Evolutionary conservation across 345 rosid species (phyloP).

Genomic region (Aurinia saxatilis): DNA sequence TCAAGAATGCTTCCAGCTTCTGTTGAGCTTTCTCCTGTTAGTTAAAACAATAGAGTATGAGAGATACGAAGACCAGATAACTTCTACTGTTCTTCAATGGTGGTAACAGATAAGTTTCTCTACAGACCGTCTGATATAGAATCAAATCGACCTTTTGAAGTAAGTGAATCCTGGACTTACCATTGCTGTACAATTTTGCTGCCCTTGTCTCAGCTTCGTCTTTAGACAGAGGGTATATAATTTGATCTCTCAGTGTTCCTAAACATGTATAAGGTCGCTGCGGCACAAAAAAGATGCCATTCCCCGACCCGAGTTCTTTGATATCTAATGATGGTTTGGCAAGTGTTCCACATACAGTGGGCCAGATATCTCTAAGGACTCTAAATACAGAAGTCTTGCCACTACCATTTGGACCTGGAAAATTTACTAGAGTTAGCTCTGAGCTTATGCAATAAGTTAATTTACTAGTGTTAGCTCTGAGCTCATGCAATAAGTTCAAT

Average conservation of each 20-base stretch:
- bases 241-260: slow-evolving; percentile 98
- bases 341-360: slow-evolving; percentile 76
- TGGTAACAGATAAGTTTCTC: background rate
- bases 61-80: background rate
- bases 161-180: slow-evolving; percentile 35
- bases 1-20: slow-evolving; percentile 46
- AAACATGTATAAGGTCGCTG: slow-evolving; percentile 94
- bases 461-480: slow-evolving; percentile 27
- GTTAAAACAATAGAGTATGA: background rate
- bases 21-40: slow-evolving; percentile 38
- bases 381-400: slow-evolving; percentile 97
- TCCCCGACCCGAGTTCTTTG: slow-evolving; percentile 50
- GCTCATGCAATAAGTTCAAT: slow-evolving; percentile 8
- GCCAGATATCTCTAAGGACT: slow-evolving; percentile 94
- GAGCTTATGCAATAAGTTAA: slow-evolving; percentile 12
- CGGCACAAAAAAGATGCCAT: slow-evolving; percentile 85
- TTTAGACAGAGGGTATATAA: slow-evolving; percentile 86
- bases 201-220: slow-evolving; percentile 68
- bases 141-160: background rate
- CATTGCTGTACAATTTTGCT: slow-evolving; percentile 41
- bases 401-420: slow-evolving; percentile 95
- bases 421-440: slow-evolving; percentile 21
- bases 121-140: background rate
- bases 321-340: slow-evolving; percentile 55
- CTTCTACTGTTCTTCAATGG: background rate